Evolutionary conservation across 1,284 basidiomycete species (phyloP).

Genomic region (Prillingera fragicola): DNA sequence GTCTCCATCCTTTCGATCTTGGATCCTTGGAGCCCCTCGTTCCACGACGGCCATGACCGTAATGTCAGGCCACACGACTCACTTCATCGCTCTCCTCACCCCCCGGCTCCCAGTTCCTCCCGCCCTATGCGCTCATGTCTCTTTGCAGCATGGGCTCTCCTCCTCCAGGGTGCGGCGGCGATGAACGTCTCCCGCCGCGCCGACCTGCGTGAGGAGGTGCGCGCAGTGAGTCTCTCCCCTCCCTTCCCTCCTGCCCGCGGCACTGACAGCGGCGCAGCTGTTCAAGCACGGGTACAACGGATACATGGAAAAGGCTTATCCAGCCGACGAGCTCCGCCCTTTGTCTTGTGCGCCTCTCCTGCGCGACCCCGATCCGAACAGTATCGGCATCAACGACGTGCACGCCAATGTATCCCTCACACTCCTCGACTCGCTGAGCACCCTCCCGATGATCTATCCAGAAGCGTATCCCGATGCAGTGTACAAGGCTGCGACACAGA

Average conservation of each 20-base stretch:
- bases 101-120: neutral
- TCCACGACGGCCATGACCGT: neutral
- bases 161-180: too few species aligned
- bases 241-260: neutral
- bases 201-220: neutral
- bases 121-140: neutral
- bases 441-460: constrained; percentile 38
- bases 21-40: too few species aligned
- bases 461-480: constrained; percentile 34
- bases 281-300: constrained; percentile 45
- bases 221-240: neutral
- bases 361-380: constrained; percentile 28
- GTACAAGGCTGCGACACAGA: constrained; percentile 23
- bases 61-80: neutral
- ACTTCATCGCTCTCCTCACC: neutral
- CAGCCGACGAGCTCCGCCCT: constrained; percentile 65
- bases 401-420: constrained; percentile 56
- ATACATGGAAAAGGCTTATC: constrained; percentile 47
- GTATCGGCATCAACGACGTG: constrained; percentile 60
- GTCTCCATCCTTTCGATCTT: too few species aligned
- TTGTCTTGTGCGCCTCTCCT: constrained; percentile 62
- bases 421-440: constrained; percentile 40
- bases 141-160: neutral
- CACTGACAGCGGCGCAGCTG: constrained; percentile 24
- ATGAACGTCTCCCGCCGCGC: too few species aligned